phyloP scores from a whole-genome alignment of 352 stramenopile genomes.

The Phytophthora megakarya region DNA sequence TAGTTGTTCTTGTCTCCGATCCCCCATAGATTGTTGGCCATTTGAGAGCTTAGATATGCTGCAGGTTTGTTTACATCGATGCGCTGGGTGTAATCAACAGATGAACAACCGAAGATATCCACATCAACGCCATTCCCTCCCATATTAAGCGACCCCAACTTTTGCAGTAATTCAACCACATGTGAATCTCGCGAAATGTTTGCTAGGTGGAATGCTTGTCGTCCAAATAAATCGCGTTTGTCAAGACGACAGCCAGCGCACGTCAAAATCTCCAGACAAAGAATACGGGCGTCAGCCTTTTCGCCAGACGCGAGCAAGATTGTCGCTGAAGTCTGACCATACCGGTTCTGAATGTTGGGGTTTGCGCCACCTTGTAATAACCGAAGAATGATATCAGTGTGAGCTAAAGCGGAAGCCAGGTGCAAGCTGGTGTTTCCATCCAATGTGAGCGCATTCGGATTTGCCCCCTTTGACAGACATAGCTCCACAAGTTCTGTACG shows the following conservation, averaged over 20 bases:
- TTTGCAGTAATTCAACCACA: constrained; percentile 39
- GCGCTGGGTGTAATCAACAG: constrained; percentile 54
- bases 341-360: constrained; percentile 68
- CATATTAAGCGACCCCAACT: constrained; percentile 31
- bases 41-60: constrained; percentile 36
- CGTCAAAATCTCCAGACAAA: constrained; percentile 60
- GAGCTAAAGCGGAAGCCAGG: constrained; percentile 49
- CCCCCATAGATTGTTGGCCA: constrained; percentile 41
- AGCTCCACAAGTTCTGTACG: constrained; percentile 65
- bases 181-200: constrained; percentile 47
- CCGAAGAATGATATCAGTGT: constrained; percentile 55
- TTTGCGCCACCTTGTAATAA: constrained; percentile 64
- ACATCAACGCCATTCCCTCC: constrained; percentile 31
- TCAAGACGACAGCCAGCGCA: constrained; percentile 51
- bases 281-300: constrained; percentile 32
- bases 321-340: constrained; percentile 66
- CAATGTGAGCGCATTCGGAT: constrained; percentile 65
- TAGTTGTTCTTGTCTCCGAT: constrained; percentile 18
- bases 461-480: constrained; percentile 64
- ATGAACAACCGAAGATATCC: constrained; percentile 73
- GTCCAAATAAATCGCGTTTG: constrained; percentile 71
- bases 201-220: constrained; percentile 59
- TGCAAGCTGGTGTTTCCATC: constrained; percentile 80
- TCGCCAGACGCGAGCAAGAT: constrained; percentile 47
- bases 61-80: constrained; percentile 34